Evolutionary conservation across 2,329 filamentous ascomycete species (phyloP).

Genomic region (Penicillium corylophilum): DNA sequence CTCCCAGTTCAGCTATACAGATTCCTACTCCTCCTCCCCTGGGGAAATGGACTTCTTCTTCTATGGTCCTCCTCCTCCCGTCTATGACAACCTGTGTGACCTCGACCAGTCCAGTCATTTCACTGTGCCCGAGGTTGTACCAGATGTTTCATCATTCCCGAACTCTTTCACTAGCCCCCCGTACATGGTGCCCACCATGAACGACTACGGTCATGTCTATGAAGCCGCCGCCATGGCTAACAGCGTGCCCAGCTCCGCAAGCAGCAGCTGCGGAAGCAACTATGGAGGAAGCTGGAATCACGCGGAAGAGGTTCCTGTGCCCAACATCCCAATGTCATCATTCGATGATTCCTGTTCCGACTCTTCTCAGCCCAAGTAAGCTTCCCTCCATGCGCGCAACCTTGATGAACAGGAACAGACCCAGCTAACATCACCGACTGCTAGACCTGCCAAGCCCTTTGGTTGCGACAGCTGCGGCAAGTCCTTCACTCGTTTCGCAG

Average conservation of each 20-base stretch:
- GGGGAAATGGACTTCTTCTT: slow-evolving; percentile 27
- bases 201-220: slow-evolving; percentile 18
- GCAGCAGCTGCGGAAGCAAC: slow-evolving; percentile 19
- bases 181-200: slow-evolving; percentile 15
- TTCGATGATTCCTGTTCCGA: slow-evolving; percentile 19
- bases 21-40: slow-evolving; percentile 23
- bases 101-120: slow-evolving; percentile 17
- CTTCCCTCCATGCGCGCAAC: not conserved
- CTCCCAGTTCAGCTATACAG: slow-evolving; percentile 15
- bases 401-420: slow-evolving; percentile 1
- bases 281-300: slow-evolving; percentile 17
- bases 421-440: slow-evolving; percentile 3
- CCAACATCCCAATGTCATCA: slow-evolving; percentile 12
- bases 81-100: slow-evolving; percentile 21
- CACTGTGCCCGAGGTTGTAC: slow-evolving; percentile 13
- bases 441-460: slow-evolving; percentile 32
- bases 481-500: slow-evolving; percentile 48
- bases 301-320: slow-evolving; percentile 19
- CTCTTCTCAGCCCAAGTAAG: slow-evolving; percentile 28
- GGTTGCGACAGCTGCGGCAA: slow-evolving; percentile 36
- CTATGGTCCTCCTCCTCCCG: slow-evolving; percentile 17
- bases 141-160: slow-evolving; percentile 9
- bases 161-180: slow-evolving; percentile 23
- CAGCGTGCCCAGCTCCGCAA: slow-evolving; percentile 23
- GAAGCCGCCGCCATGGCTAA: slow-evolving; percentile 25